Percentiles rank a stretch among this genome's conserved stretches.
Conservation (phyloP, 1,284 basidiomycete species). For the Lentinus polychrous region DNA sequence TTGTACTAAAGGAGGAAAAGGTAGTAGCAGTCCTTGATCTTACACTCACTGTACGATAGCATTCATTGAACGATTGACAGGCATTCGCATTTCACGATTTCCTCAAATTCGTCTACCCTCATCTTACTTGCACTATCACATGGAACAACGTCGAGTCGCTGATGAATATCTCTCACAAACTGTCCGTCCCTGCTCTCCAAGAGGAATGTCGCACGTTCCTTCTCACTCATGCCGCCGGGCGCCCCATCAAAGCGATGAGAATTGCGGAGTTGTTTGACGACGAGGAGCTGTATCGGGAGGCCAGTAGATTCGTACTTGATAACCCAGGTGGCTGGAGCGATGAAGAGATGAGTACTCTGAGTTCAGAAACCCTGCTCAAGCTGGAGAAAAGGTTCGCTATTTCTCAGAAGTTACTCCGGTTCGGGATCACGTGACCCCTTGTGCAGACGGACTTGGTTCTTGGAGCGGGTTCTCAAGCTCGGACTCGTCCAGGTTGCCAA, state of each 20-base stretch:
- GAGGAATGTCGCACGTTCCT: conserved; percentile 80
- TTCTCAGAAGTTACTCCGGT: conserved; percentile 1
- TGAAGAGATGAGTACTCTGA: conserved; percentile 72
- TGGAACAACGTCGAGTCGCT: conserved; percentile 91
- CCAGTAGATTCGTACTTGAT: conserved; percentile 85
- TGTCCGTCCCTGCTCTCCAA: conserved; percentile 76
- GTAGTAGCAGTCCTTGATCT: conserved; percentile 25
- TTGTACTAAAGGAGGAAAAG: conserved; percentile 78
- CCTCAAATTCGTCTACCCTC: conserved; percentile 80
- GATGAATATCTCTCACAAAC: conserved; percentile 82
- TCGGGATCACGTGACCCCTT: not conserved
- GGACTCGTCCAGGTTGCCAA: conserved; percentile 81
- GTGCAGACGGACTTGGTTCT: conserved; percentile 83
- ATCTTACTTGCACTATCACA: conserved; percentile 83
- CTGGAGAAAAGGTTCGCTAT: conserved; percentile 70
- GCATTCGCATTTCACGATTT: conserved; percentile 82
- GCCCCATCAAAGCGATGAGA: conserved; percentile 84
- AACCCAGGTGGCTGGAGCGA: conserved; percentile 84
- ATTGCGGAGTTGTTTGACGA: conserved; percentile 85
- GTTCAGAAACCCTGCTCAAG: conserved; percentile 76
- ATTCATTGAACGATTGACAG: conserved; percentile 24
- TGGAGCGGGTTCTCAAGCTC: conserved; percentile 89
- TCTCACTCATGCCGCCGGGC: conserved; percentile 84
- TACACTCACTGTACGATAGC: not conserved
- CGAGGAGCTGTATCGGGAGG: conserved; percentile 84